Conservation (phyloP, 2,329 filamentous ascomycete genomes). For the Blumeriella jaapii region DNA sequence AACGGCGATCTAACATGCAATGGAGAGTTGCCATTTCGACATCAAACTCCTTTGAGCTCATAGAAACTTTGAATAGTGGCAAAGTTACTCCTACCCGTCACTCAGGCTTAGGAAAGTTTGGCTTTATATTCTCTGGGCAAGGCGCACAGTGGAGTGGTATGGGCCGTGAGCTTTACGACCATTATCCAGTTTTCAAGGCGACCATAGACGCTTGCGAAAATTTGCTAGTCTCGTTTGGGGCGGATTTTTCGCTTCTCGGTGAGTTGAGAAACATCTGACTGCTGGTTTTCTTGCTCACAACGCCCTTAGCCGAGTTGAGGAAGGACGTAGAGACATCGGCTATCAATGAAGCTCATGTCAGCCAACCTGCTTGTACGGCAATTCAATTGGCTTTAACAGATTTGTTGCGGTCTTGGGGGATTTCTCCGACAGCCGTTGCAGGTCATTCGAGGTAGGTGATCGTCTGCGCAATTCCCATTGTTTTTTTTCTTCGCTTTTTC, state of each 20-base stretch:
- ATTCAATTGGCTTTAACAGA: conserved; percentile 25
- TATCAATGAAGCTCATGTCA: conserved; percentile 17
- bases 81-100: conserved; percentile 17
- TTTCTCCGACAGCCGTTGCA: conserved; percentile 19
- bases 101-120: conserved; percentile 14
- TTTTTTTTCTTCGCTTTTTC: too few relatives aligned
- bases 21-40: conserved; percentile 21
- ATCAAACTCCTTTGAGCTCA: conserved; percentile 20
- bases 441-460: conserved; percentile 22
- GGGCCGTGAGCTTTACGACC: conserved; percentile 19
- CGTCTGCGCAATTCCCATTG: background rate
- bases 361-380: conserved; percentile 20
- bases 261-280: background rate
- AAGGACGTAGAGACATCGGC: conserved; percentile 6
- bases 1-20: conserved; percentile 21
- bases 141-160: conserved; percentile 23
- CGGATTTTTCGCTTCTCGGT: conserved; percentile 19
- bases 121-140: conserved; percentile 23
- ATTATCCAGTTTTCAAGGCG: conserved; percentile 17
- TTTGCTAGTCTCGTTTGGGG: conserved; percentile 23
- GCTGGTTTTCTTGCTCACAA: conserved; percentile 15
- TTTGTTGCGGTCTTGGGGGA: conserved; percentile 16
- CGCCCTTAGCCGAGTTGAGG: conserved; percentile 12
- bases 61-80: conserved; percentile 26
- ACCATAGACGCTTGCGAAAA: conserved; percentile 24